Evolutionary conservation across 2,329 filamentous ascomycete species (phyloP).

Genomic region (Colletotrichum cereale): DNA sequence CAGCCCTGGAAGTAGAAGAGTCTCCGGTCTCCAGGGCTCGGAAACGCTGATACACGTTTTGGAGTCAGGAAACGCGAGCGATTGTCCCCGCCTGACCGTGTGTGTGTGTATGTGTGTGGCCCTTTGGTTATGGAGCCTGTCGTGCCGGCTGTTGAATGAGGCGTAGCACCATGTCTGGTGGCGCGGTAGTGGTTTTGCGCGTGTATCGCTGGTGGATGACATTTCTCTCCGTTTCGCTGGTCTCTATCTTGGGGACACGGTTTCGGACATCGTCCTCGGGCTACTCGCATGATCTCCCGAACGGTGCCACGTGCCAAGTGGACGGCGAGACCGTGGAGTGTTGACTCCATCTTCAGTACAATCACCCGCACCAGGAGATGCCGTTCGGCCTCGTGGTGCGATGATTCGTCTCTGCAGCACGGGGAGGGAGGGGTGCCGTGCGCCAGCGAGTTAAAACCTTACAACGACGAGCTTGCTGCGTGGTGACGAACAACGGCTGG

Average conservation of each 20-base stretch:
- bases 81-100: background rate
- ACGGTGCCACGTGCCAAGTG: background rate
- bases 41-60: conserved; percentile 34
- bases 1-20: conserved; percentile 5
- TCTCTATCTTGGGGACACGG: background rate
- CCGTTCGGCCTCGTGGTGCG: background rate
- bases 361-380: background rate
- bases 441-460: background rate
- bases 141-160: background rate
- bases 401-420: background rate
- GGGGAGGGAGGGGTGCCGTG: background rate
- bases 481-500: background rate
- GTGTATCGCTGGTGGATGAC: conserved; percentile 21
- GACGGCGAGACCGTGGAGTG: background rate
- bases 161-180: conserved; percentile 18
- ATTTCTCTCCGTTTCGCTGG: background rate
- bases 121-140: conserved; percentile 2
- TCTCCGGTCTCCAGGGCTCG: conserved; percentile 4
- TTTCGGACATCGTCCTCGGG: background rate
- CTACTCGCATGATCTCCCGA: background rate
- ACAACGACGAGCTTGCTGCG: background rate
- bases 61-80: conserved; percentile 26
- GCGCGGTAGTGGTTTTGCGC: conserved; percentile 22
- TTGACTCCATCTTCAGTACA: background rate
- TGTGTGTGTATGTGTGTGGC: background rate